Conservation (phyloP, 2,329 filamentous ascomycete species). For the Paracoccidioides lutzii region DNA sequence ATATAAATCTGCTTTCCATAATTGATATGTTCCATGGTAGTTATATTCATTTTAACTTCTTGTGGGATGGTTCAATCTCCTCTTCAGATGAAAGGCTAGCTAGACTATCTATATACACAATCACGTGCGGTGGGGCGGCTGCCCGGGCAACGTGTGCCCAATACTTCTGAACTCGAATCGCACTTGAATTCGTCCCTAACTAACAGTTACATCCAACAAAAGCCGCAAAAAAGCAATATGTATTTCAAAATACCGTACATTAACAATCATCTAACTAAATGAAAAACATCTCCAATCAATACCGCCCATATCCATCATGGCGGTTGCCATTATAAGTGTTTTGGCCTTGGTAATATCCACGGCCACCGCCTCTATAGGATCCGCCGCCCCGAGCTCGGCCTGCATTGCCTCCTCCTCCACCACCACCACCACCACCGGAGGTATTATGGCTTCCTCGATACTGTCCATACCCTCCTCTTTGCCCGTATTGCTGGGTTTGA, state of each 20-base stretch:
- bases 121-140: too few relatives aligned
- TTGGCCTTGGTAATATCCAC: conserved; percentile 19
- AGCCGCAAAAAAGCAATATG: not conserved
- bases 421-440: conserved; percentile 10
- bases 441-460: conserved; percentile 13
- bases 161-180: not conserved
- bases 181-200: not conserved
- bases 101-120: too few relatives aligned
- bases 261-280: not conserved
- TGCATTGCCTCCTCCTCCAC: conserved; percentile 14
- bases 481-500: conserved; percentile 13
- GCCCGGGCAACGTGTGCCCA: too few relatives aligned
- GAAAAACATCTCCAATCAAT: conserved; percentile 13
- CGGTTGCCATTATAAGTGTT: conserved; percentile 16
- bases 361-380: conserved; percentile 14
- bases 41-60: too few relatives aligned
- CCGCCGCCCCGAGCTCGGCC: conserved; percentile 10
- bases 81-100: too few relatives aligned
- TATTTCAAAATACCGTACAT: not conserved
- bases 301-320: conserved; percentile 28
- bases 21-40: too few relatives aligned
- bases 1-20: too few relatives aligned
- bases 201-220: not conserved
- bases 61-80: too few relatives aligned
- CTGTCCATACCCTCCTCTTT: conserved; percentile 9